phyloP scores from a whole-genome alignment of 2,329 filamentous ascomycete genomes.

The Onygena corvina region DNA sequence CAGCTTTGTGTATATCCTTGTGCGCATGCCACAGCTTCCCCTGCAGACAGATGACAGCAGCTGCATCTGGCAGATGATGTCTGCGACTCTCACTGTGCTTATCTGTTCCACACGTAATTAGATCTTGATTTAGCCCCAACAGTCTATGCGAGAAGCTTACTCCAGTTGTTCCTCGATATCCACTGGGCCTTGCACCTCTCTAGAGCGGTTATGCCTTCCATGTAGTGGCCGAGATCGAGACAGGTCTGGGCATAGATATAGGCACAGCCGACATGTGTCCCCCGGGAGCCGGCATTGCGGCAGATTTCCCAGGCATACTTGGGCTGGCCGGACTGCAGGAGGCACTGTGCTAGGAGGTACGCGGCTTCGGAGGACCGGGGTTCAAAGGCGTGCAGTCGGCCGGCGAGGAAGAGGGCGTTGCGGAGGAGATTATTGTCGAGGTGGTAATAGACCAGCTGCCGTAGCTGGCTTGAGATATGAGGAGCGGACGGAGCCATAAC shows the following conservation, averaged over 20 bases:
- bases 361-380: slow-evolving; percentile 65
- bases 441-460: slow-evolving; percentile 56
- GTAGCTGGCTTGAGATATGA: slow-evolving; percentile 48
- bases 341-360: slow-evolving; percentile 73
- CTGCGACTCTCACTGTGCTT: slow-evolving; percentile 65
- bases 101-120: slow-evolving; percentile 30
- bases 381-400: slow-evolving; percentile 74
- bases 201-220: slow-evolving; percentile 69
- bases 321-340: slow-evolving; percentile 68
- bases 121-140: slow-evolving; percentile 1
- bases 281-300: slow-evolving; percentile 57
- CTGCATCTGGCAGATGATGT: slow-evolving; percentile 66
- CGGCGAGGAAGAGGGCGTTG: slow-evolving; percentile 88
- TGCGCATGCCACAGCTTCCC: slow-evolving; percentile 78
- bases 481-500: slow-evolving; percentile 46
- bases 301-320: slow-evolving; percentile 77
- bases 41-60: slow-evolving; percentile 69
- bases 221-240: slow-evolving; percentile 61
- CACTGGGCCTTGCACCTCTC: slow-evolving; percentile 72
- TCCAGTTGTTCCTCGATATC: slow-evolving; percentile 63
- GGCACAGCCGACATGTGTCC: slow-evolving; percentile 69
- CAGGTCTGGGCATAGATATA: slow-evolving; percentile 89
- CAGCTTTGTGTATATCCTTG: slow-evolving; percentile 67
- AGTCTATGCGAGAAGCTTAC: slow-evolving; percentile 39
- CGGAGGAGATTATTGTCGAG: slow-evolving; percentile 82